Evolutionary conservation across 129 eudicot genomes (phyloP), one percentile per base, ranked within the genome.

Genomic region (Scalesia atractyloides): DNA sequence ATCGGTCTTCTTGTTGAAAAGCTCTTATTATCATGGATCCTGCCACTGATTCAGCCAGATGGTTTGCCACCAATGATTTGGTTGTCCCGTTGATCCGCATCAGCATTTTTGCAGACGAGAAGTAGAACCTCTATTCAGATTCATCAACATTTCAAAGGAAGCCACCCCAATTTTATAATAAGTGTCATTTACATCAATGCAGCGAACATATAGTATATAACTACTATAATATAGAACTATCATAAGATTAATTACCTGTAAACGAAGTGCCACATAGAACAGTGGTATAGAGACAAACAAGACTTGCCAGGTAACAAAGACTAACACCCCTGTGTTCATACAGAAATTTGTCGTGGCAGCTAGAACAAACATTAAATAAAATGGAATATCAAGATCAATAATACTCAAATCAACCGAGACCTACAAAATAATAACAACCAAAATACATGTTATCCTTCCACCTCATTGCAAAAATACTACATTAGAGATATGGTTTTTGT

Each of bases 371-470:
- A 82, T 65, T 8, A 95, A 66, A 84, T 76, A 79, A 24, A 90
- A 90, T 13, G 99, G 99, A 20, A 95, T 37, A 70, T 95, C 99
- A 44, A 90, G 87, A 83, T 95, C 99, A n/a, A 88, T 83, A n/a
- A 95, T 88, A 70, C 96, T 95, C 84, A 90, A 79, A 82, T 95
- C 99, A 52, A 82, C 77, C 18, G 99, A 83, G 9, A 94, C 89
- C 98, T 93, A 82, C 66, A 58, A 24, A 54, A 83, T 65, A 57
- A 34, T 49, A 41, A 15, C 54, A 24, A 54, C 11, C 41, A 67
- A 76, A 76, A 33, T 12, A 33, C 18, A 39, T 3, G 62, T 67
- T 43, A 76, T 74, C 70, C 41, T 10, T 3, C 61, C 34, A 67
- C 19, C 37, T 47, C 68, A 4, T 63, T 43, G 33, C 13, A 9